phyloP scores from a whole-genome alignment of 257 asterid genomes.

The Forsythia viridissima region DNA sequence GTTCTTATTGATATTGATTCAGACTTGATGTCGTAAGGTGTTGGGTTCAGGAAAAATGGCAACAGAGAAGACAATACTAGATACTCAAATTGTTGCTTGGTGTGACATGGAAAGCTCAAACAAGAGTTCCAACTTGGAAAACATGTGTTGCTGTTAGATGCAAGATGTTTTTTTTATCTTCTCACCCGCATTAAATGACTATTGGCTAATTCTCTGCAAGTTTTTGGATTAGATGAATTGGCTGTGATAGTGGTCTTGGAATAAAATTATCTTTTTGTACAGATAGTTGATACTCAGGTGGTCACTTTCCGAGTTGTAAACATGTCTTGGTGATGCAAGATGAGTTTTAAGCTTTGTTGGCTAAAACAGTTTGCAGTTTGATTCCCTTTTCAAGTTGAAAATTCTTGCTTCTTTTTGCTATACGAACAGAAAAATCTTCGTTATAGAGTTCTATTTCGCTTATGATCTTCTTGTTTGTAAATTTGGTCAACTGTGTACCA shows the following conservation, averaged over 20 bases:
- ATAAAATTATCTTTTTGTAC: background rate
- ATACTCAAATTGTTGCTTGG: background rate
- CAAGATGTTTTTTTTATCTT: no score
- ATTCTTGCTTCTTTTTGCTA: no score
- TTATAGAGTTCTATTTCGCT: no score
- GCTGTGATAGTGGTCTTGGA: background rate
- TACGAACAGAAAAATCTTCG: no score
- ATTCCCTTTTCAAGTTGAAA: no score
- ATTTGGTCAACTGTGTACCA: no score
- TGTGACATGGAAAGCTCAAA: background rate
- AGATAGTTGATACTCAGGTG: no score
- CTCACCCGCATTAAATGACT: background rate
- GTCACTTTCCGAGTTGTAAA: no score
- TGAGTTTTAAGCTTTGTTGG: no score
- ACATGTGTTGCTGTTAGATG: background rate
- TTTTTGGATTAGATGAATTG: conserved; percentile 3
- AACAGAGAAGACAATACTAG: background rate
- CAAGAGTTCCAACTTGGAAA: background rate
- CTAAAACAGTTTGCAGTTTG: no score
- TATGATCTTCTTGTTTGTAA: no score
- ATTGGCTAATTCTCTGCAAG: background rate
- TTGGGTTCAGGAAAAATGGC: background rate
- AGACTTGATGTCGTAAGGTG: background rate
- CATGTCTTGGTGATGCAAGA: no score
- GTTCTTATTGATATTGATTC: conserved; percentile 17